Evolutionary conservation across 371 early-diverging fungal species (phyloP).

Genomic region (Rhizopus arrhizus): DNA sequence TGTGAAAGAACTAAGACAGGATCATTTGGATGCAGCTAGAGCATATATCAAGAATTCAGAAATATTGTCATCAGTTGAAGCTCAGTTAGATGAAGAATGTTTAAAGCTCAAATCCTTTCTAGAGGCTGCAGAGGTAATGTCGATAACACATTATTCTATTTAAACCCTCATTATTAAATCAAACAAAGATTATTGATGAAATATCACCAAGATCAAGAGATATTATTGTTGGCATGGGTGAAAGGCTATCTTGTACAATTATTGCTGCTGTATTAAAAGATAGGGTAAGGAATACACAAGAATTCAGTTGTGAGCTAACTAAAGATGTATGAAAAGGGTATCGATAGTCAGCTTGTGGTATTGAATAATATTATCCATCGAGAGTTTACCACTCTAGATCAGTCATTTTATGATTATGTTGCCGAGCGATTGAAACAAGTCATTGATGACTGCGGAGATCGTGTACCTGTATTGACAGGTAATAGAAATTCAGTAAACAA

Average conservation of each 20-base stretch:
- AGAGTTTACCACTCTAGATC: conserved; percentile 75
- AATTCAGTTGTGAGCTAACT: background rate
- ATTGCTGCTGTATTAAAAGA: conserved; percentile 82
- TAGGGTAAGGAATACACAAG: conserved; percentile 29
- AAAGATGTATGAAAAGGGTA: conserved; percentile 51
- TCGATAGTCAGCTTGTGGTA: conserved; percentile 81
- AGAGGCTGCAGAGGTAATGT: conserved; percentile 84
- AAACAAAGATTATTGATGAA: conserved; percentile 85
- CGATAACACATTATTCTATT: background rate
- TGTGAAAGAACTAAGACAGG: conserved; percentile 80
- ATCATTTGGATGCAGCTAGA: conserved; percentile 79
- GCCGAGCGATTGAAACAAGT: conserved; percentile 64
- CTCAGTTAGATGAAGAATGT: conserved; percentile 76
- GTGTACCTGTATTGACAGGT: conserved; percentile 88
- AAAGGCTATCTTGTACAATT: conserved; percentile 87
- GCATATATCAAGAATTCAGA: conserved; percentile 55
- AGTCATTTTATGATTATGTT: conserved; percentile 90
- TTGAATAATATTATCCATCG: conserved; percentile 83
- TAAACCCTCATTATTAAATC: background rate
- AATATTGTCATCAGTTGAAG: conserved; percentile 54
- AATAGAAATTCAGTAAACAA: background rate
- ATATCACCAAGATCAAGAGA: conserved; percentile 96
- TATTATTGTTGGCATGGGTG: conserved; percentile 94
- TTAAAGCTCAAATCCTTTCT: conserved; percentile 79
- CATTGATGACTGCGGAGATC: conserved; percentile 62